A percentile compares a stretch with the other conserved stretches of the same genome.
Evolutionary conservation across 306 rosid genomes (phyloP).

Genomic region (Cucurbita argyrosperma): DNA sequence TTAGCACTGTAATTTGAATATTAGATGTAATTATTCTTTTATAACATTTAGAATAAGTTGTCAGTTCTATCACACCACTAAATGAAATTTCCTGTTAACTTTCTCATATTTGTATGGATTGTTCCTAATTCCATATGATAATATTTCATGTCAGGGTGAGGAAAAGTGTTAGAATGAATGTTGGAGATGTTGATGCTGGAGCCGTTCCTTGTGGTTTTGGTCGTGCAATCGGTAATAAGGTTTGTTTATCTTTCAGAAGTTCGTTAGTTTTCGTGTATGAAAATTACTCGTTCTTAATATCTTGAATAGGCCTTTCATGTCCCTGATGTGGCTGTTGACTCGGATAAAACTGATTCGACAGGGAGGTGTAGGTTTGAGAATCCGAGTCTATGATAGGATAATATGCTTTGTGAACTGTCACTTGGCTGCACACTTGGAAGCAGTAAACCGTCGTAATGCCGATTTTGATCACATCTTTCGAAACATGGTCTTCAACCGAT

Average conservation of each 20-base stretch:
- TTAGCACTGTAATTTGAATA: slow-evolving; percentile 23
- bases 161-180: slow-evolving; percentile 79
- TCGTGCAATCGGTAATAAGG: slow-evolving; percentile 97
- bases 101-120: background rate
- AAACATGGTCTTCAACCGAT: slow-evolving; percentile 80
- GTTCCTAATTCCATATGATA: slow-evolving; percentile 13
- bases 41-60: background rate
- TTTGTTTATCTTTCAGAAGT: slow-evolving; percentile 21
- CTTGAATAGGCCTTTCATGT: background rate
- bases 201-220: slow-evolving; percentile 99
- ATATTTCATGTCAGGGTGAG: slow-evolving; percentile 58
- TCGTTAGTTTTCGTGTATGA: background rate
- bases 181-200: slow-evolving; percentile 88
- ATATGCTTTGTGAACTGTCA: slow-evolving; percentile 99
- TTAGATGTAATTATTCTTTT: background rate
- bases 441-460: slow-evolving; percentile 89
- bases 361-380: slow-evolving; percentile 99
- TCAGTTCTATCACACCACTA: background rate
- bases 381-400: slow-evolving; percentile 86
- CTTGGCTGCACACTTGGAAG: slow-evolving; percentile 99
- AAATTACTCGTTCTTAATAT: background rate
- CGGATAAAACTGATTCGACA: slow-evolving; percentile 28
- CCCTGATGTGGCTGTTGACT: slow-evolving; percentile 2
- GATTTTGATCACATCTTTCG: slow-evolving; percentile 93
- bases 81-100: background rate